These are phyloP conservation scores for Lasiosphaeria miniovina DNA, from an alignment of 495 filamentous ascomycete species.

Conservation along the genomic window DNA sequence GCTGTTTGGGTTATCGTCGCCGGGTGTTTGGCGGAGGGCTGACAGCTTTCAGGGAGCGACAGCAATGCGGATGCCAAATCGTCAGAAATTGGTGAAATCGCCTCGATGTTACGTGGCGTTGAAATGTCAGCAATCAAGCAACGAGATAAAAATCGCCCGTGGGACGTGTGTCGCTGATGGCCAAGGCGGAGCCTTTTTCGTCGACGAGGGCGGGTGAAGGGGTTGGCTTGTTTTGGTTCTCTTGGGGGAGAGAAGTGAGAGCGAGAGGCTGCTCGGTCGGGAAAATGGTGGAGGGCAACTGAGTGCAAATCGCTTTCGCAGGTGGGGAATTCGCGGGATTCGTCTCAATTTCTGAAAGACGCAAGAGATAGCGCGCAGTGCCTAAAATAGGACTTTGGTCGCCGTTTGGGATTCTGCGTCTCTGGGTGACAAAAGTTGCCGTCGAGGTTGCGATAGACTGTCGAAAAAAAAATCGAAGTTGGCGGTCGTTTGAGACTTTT, in stretches of 20 bases:
- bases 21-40: slow-evolving; percentile 20
- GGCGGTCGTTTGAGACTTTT: slow-evolving; percentile 29
- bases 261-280: slow-evolving; percentile 29
- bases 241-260: not conserved
- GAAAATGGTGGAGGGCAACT: slow-evolving; percentile 23
- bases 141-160: slow-evolving; percentile 16
- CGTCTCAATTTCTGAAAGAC: slow-evolving; percentile 25
- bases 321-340: slow-evolving; percentile 27
- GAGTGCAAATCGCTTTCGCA: slow-evolving; percentile 17
- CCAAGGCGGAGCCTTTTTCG: slow-evolving; percentile 4
- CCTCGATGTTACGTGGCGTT: slow-evolving; percentile 14
- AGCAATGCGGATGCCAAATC: slow-evolving; percentile 18
- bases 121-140: slow-evolving; percentile 17
- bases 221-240: slow-evolving; percentile 11
- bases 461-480: slow-evolving; percentile 28
- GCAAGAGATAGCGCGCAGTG: slow-evolving; percentile 22
- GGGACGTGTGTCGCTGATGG: slow-evolving; percentile 19
- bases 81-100: slow-evolving; percentile 13
- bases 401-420: slow-evolving; percentile 23
- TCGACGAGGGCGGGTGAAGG: slow-evolving; percentile 14
- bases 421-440: slow-evolving; percentile 28
- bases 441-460: slow-evolving; percentile 23
- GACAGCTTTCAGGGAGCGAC: slow-evolving; percentile 16
- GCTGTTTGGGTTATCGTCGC: slow-evolving; percentile 29
- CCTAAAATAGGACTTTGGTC: slow-evolving; percentile 29